Evolutionary conservation across 345 rosid species (phyloP), one percentile per base, ranked within the genome.

Genomic region (Populus deltoides): DNA sequence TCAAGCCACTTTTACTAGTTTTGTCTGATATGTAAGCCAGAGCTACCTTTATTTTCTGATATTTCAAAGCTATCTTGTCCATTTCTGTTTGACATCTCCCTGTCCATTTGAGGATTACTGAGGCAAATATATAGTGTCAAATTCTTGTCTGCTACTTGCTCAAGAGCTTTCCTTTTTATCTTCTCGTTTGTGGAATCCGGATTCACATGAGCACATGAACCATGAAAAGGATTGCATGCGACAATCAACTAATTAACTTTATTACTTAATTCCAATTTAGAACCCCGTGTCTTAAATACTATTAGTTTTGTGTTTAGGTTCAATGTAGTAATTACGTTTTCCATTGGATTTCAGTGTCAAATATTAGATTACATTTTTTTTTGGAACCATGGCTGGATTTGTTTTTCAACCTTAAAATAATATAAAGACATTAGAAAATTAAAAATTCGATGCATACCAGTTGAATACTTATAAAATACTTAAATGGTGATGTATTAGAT

Each of bases 71-170:
- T 82, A 29, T 22, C 18, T 81, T 86, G 90, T 88, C 87, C 35
- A 27, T 47, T 79, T 78, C 70, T 84, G 76, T 79, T 82, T 82
- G 90, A 86, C 86, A 77, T 77, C 71, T 88, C 82, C 76, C 83
- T 83, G 85, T 80, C 85, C 75, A 11, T 55, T 83, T 25, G 77
- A 45, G 73, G 62, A 63, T 6, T n/a, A n/a, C n/a, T 3, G 12
- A 31, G 72, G 81, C 74, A 70, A 76, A 76, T 47, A 8, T 59
- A 77, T 83, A 77, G 77, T 51, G 74, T 78, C 80, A 80, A 71
- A 24, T 57, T 78, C 24, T 73, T 78, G 75, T 72, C 53, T 39
- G 7, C 85, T 38, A 49, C 31, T 31, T 67, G 45, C 78, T 70
- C 15, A 57, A 51, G 29, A 51, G 41, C 12, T 72, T 77, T 63